Evolutionary conservation across 2,329 filamentous ascomycete genomes (phyloP).

Genomic region (Erysiphe pulchra): DNA sequence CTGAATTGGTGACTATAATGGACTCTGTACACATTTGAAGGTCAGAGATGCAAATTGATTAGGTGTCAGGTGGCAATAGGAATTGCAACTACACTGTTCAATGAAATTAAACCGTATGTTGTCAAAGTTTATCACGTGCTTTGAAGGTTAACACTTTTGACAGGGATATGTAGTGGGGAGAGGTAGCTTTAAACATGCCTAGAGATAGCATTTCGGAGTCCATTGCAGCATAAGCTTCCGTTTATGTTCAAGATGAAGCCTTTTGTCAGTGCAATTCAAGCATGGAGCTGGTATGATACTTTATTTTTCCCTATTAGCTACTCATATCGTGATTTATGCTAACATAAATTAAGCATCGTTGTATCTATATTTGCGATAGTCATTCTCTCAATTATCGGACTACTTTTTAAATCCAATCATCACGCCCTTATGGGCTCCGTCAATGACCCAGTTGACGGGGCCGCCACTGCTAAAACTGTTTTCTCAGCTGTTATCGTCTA

Average conservation of each 20-base stretch:
- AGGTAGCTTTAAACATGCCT: too few relatives aligned
- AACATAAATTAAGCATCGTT: slow-evolving; percentile 33
- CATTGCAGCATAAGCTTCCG: too few relatives aligned
- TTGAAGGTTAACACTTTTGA: too few relatives aligned
- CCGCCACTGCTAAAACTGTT: slow-evolving; percentile 57
- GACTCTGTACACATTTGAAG: too few relatives aligned
- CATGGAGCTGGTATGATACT: slow-evolving; percentile 64
- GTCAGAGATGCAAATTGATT: too few relatives aligned
- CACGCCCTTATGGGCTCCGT: slow-evolving; percentile 60
- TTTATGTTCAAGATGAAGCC: slow-evolving; percentile 47
- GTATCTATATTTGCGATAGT: slow-evolving; percentile 39
- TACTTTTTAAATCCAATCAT: slow-evolving; percentile 55
- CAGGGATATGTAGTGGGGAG: too few relatives aligned
- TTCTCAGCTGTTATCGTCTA: slow-evolving; percentile 80
- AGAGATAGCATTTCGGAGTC: too few relatives aligned
- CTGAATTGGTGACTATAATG: too few relatives aligned
- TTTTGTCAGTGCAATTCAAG: slow-evolving; percentile 71
- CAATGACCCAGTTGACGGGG: slow-evolving; percentile 42
- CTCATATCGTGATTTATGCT: neutral
- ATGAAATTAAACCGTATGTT: too few relatives aligned
- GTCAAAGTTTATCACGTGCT: too few relatives aligned
- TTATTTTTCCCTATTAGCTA: neutral
- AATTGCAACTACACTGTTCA: too few relatives aligned
- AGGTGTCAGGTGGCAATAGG: too few relatives aligned
- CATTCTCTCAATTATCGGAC: slow-evolving; percentile 35